Evolutionary conservation across 495 filamentous ascomycete genomes (phyloP).

Genomic region (Xylaria palmicola): DNA sequence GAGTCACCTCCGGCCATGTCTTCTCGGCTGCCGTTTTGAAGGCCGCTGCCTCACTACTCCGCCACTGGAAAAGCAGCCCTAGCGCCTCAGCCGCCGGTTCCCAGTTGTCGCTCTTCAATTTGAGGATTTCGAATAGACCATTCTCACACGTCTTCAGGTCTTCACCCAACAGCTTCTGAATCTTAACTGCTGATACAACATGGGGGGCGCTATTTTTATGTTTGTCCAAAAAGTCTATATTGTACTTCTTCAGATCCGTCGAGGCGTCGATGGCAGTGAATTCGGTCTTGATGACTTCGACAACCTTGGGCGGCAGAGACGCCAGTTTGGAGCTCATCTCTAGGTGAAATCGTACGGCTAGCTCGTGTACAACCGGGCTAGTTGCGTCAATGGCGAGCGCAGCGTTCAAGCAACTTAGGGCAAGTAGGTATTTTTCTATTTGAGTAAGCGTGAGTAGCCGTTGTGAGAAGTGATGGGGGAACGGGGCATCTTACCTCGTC

Average conservation of each 20-base stretch:
- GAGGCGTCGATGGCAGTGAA: constrained; percentile 60
- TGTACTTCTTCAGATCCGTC: constrained; percentile 62
- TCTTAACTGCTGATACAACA: constrained; percentile 61
- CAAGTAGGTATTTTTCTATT: constrained; percentile 77
- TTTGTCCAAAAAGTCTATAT: constrained; percentile 61
- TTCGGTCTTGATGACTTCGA: constrained; percentile 63
- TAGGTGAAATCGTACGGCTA: constrained; percentile 67
- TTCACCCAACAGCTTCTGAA: constrained; percentile 59
- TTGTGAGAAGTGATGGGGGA: neutral
- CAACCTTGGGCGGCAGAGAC: constrained; percentile 57
- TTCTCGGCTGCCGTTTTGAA: constrained; percentile 64
- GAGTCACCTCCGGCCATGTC: constrained; percentile 70
- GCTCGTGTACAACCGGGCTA: constrained; percentile 75
- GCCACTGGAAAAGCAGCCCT: constrained; percentile 59
- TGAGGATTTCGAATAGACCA: constrained; percentile 58
- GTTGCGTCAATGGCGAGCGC: constrained; percentile 66
- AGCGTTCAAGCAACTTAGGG: constrained; percentile 79
- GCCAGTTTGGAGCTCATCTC: constrained; percentile 56
- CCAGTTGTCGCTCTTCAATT: constrained; percentile 52
- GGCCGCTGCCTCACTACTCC: constrained; percentile 50
- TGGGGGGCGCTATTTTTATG: constrained; percentile 64
- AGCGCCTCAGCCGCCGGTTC: constrained; percentile 62
- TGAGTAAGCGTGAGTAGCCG: constrained; percentile 28
- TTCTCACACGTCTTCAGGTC: constrained; percentile 58
- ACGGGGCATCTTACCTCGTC: constrained; percentile 46